phyloP scores from a whole-genome alignment of 176 grass and related monocot species.

The Hyparrhenia diplandra region DNA sequence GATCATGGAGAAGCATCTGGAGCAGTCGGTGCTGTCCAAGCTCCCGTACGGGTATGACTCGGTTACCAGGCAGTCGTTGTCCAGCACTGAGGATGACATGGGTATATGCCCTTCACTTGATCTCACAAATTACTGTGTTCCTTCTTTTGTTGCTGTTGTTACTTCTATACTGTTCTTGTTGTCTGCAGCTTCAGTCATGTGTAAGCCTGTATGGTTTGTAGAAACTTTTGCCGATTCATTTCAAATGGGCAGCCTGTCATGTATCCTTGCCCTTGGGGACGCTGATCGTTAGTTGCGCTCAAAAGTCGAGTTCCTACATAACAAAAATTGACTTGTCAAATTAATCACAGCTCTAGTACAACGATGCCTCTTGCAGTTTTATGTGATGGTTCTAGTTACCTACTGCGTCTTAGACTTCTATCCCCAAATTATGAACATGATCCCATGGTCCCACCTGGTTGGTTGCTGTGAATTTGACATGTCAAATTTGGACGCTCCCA shows the following conservation, averaged over 20 bases:
- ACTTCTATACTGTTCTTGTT: not conserved
- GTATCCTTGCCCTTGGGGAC: not conserved
- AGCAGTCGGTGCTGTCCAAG: slow-evolving; percentile 43
- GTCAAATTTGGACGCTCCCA: not conserved
- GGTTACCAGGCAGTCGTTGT: slow-evolving; percentile 65
- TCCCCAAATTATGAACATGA: not conserved
- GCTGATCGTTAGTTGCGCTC: not conserved
- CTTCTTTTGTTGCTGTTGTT: not conserved
- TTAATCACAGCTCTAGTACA: not conserved
- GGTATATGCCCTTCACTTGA: slow-evolving; percentile 56
- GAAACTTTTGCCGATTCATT: not conserved
- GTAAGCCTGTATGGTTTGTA: not conserved
- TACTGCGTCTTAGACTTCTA: not conserved
- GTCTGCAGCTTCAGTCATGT: not conserved
- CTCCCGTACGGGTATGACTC: slow-evolving; percentile 75
- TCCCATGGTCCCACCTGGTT: not conserved
- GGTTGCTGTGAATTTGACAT: not conserved
- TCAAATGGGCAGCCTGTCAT: not conserved
- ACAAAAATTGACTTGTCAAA: not conserved
- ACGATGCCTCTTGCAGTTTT: not conserved
- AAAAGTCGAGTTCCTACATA: not conserved
- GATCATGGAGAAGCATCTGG: slow-evolving; percentile 67
- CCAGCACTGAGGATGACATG: slow-evolving; percentile 93
- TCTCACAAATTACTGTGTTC: not conserved
- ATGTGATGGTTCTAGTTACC: not conserved